Evolutionary conservation across 2,329 filamentous ascomycete species (phyloP).

Genomic region (Diaporthe sp.): DNA sequence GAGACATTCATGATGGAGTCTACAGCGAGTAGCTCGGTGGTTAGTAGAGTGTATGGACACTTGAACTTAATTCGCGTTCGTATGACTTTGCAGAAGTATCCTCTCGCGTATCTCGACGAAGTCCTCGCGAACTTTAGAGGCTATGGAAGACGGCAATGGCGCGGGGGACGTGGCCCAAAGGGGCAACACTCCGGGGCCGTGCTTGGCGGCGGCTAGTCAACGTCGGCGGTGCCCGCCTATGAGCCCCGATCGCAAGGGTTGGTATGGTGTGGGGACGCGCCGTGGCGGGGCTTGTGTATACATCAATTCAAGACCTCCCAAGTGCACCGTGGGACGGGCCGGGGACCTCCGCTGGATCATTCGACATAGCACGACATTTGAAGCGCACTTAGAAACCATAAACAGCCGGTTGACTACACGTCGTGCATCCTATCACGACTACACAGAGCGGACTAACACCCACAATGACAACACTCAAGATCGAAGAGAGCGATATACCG

Average conservation of each 20-base stretch:
- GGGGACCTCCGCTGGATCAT: not conserved
- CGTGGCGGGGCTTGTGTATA: not conserved
- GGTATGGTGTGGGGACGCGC: not conserved
- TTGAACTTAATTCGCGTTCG: not conserved
- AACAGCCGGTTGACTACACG: not conserved
- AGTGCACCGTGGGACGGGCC: not conserved
- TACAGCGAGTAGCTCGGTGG: not conserved
- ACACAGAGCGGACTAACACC: too few species aligned
- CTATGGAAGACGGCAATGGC: too few species aligned
- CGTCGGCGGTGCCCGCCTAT: not conserved
- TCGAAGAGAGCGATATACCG: conserved; percentile 39
- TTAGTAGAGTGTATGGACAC: too few species aligned
- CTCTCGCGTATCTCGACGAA: not conserved
- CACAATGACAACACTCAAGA: conserved; percentile 37
- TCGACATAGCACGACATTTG: not conserved
- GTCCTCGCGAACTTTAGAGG: not conserved
- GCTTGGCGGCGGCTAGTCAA: not conserved
- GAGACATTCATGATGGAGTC: not conserved
- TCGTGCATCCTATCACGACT: not conserved
- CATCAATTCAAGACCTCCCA: conserved; percentile 4
- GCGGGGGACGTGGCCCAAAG: not conserved
- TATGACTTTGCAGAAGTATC: not conserved
- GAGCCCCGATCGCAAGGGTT: not conserved
- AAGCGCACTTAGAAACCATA: not conserved
- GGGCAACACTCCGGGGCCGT: not conserved